Evolutionary conservation across 2,329 filamentous ascomycete genomes (phyloP).

Genomic region (Colletotrichum horii): DNA sequence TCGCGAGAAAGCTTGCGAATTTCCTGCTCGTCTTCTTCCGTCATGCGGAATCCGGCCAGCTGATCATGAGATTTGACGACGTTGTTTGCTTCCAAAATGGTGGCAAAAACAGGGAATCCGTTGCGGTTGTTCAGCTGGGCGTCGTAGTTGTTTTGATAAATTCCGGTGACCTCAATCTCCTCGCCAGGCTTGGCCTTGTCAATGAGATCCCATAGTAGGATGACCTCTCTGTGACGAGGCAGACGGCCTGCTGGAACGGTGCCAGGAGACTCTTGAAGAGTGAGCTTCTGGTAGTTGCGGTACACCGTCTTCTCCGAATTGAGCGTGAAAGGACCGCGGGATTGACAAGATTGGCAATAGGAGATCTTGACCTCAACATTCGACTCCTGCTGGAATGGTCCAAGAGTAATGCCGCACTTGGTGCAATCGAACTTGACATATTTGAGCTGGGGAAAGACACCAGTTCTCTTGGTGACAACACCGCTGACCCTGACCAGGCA

Average conservation of each 20-base stretch:
- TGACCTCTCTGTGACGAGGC: conserved; percentile 90
- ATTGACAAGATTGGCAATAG: conserved; percentile 96
- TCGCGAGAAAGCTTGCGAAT: conserved; percentile 90
- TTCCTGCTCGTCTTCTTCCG: conserved; percentile 90
- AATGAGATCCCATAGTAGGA: conserved; percentile 95
- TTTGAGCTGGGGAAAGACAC: conserved; percentile 97
- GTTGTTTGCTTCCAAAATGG: conserved; percentile 96
- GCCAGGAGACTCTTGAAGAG: conserved; percentile 94
- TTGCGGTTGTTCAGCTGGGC: conserved; percentile 98
- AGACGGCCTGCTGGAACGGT: conserved; percentile 95
- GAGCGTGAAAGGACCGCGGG: conserved; percentile 89
- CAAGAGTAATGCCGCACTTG: conserved; percentile 90
- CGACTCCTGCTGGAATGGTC: conserved; percentile 96
- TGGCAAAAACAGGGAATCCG: conserved; percentile 97
- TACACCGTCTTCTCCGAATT: conserved; percentile 99
- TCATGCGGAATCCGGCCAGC: conserved; percentile 93
- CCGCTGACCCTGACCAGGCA: conserved; percentile 93
- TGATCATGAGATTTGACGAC: conserved; percentile 97
- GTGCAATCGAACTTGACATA: conserved; percentile 98
- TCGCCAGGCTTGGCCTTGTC: conserved; percentile 96
- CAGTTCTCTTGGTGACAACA: conserved; percentile 91
- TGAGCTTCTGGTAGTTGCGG: conserved; percentile 98
- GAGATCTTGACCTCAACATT: conserved; percentile 95
- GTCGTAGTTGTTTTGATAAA: conserved; percentile 98
- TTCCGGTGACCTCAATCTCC: conserved; percentile 95